These are phyloP conservation scores for Tripterygium wilfordii DNA, from an alignment of 177 flowering plant genomes.

Conservation along the genomic window DNA sequence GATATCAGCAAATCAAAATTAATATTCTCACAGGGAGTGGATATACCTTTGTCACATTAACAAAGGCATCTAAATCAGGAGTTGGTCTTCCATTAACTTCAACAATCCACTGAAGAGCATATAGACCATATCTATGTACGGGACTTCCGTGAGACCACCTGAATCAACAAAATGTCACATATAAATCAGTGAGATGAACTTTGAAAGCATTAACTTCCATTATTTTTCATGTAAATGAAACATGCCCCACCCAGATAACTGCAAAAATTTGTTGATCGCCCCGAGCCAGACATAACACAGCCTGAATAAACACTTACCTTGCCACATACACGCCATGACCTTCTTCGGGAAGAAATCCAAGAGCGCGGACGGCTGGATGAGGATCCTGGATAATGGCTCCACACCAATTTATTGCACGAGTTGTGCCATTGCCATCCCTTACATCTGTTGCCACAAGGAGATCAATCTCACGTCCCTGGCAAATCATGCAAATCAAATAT, in stretches of 20 bases:
- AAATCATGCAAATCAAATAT: background rate
- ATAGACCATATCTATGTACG: constrained; percentile 79
- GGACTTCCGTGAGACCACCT: constrained; percentile 99
- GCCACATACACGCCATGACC: constrained; percentile 99
- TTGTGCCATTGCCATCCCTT: constrained; percentile 88
- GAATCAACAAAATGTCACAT: constrained; percentile 5
- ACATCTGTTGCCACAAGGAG: constrained; percentile 82
- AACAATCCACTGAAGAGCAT: constrained; percentile 93
- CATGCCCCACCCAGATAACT: too few relatives aligned
- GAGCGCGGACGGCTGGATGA: constrained; percentile 89
- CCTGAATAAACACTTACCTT: constrained; percentile 35
- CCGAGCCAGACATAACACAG: background rate
- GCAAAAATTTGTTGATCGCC: background rate
- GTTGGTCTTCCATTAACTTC: constrained; percentile 87
- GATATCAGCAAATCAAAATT: background rate
- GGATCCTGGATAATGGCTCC: constrained; percentile 92
- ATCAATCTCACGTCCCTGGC: constrained; percentile 78
- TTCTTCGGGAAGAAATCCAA: constrained; percentile 93
- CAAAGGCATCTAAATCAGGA: constrained; percentile 80
- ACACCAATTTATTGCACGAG: constrained; percentile 87
- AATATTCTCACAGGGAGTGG: background rate
- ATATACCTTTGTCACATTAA: constrained; percentile 68
- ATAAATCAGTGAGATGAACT: background rate
- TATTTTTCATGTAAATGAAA: too few relatives aligned
- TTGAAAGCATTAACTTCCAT: too few relatives aligned